These are phyloP conservation scores for Vigna mungo DNA, from an alignment of 306 rosid genomes.

Conservation along the genomic window DNA sequence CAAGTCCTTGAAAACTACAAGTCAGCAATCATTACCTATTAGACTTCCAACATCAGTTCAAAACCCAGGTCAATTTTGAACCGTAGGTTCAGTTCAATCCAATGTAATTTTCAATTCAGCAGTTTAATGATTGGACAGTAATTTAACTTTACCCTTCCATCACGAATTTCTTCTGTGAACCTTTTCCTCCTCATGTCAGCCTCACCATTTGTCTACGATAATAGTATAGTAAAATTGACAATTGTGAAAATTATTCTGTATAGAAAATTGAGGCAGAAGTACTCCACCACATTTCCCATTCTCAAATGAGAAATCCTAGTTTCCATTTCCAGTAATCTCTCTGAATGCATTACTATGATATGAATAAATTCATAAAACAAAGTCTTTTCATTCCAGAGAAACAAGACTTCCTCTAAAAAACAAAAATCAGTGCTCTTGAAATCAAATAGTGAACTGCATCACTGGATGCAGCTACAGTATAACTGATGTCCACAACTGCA, in stretches of 20 bases:
- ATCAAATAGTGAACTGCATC: constrained; percentile 5
- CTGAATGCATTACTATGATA: neutral
- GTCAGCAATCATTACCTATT: too few relatives aligned
- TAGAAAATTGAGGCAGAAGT: neutral
- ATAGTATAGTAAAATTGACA: neutral
- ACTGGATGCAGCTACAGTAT: neutral
- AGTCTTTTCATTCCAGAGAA: constrained; percentile 2
- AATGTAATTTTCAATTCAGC: constrained; percentile 20
- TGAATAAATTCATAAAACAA: constrained; percentile 15
- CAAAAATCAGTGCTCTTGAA: neutral
- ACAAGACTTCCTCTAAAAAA: neutral
- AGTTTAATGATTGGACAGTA: constrained; percentile 4
- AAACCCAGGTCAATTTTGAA: too few relatives aligned
- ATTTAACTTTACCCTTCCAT: constrained; percentile 7
- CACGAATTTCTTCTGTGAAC: constrained; percentile 35
- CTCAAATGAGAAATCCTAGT: constrained; percentile 1
- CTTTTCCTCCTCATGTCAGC: constrained; percentile 3
- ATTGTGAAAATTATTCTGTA: neutral
- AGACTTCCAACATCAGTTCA: too few relatives aligned
- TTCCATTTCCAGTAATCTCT: constrained; percentile 24
- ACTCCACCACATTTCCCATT: neutral
- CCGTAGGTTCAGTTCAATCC: neutral
- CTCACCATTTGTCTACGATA: constrained; percentile 27
- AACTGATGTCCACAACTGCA: neutral
- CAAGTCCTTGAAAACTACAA: too few relatives aligned